Base-by-base conservation (phyloP, 192 early-diverging fungal genomes). In the Coemansia sp. region DNA sequence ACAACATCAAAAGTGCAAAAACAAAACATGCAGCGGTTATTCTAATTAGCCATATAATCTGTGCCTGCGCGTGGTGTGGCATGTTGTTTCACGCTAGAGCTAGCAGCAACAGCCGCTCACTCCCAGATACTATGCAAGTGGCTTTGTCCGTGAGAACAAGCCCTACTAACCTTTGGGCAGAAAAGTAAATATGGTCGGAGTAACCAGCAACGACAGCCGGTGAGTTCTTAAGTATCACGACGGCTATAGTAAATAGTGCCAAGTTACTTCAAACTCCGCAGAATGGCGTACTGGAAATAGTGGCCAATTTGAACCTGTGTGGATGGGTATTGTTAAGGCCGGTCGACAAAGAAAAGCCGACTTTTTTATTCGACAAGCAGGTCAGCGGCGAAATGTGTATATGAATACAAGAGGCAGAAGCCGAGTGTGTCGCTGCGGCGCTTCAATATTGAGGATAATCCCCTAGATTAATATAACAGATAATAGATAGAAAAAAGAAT, bases 381-480 rank as follows among this genome's bases (percentile, higher is more conserved):
- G 57, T 3, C 31, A 18, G 57, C 31, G 57, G 27, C 57, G 31
- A 60, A 60, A 34, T 62, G 22, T 27, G 18, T 16, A 33, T 7
- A 2, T 6, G 29, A 20, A 22, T 38, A 62, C 36, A 41, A 43
- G 61, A 62, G 22, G 20, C n/a, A 20, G 7, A 41, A 41, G 38
- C 61, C 61, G n/a, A 62, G 20, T 22, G 61, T 11, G 61, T 38
- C 20, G n/a, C 61, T 24, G 61, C 22, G 61, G 20, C 39, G 61
- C 24, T 22, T 39, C 36, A 62, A 62, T 62, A 62, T 62, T 8
- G 13, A 62, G 36, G 61, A 62, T 62, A 20, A 62, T 62, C 61
- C 61, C 38, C 20, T 20, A 24, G 61, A 62, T 62, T 62, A 62
- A 62, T 62, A 62, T 62, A 41, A 40, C 39, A 20, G 38, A 62